phyloP scores from a whole-genome alignment of 495 filamentous ascomycete genomes.

The Hyaloscypha bicolor region DNA sequence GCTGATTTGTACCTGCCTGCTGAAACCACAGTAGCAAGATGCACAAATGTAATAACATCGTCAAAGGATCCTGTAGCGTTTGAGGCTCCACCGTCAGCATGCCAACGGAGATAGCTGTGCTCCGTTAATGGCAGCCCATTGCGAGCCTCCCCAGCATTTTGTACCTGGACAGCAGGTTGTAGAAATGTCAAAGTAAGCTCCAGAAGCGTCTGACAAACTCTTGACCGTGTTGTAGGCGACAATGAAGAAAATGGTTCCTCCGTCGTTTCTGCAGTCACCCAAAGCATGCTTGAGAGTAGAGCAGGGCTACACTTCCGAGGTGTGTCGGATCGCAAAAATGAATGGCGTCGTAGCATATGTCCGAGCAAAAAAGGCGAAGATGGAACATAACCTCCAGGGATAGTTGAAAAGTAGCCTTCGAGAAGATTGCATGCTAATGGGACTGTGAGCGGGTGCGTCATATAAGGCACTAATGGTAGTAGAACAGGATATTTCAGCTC shows the following conservation, averaged over 20 bases:
- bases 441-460: too few relatives aligned
- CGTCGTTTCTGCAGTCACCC: constrained; percentile 44
- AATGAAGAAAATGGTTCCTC: constrained; percentile 37
- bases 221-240: constrained; percentile 32
- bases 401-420: too few relatives aligned
- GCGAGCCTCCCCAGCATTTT: constrained; percentile 13
- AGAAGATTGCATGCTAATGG: too few relatives aligned
- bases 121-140: not conserved
- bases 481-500: too few relatives aligned
- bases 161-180: constrained; percentile 26
- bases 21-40: constrained; percentile 37
- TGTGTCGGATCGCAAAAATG: constrained; percentile 37
- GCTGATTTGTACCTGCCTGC: constrained; percentile 40
- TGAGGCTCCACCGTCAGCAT: constrained; percentile 10
- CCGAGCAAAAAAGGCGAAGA: constrained; percentile 40
- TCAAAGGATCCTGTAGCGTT: constrained; percentile 26
- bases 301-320: constrained; percentile 40
- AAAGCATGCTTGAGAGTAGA: constrained; percentile 43
- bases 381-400: too few relatives aligned
- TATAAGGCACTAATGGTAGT: too few relatives aligned
- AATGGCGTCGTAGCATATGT: constrained; percentile 41
- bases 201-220: constrained; percentile 36
- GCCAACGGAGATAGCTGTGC: too few relatives aligned
- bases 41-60: constrained; percentile 36
- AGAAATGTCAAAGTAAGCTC: constrained; percentile 34